Base-by-base conservation (phyloP, 768 basidiomycete species). In the Nidularia sp. region DNA sequence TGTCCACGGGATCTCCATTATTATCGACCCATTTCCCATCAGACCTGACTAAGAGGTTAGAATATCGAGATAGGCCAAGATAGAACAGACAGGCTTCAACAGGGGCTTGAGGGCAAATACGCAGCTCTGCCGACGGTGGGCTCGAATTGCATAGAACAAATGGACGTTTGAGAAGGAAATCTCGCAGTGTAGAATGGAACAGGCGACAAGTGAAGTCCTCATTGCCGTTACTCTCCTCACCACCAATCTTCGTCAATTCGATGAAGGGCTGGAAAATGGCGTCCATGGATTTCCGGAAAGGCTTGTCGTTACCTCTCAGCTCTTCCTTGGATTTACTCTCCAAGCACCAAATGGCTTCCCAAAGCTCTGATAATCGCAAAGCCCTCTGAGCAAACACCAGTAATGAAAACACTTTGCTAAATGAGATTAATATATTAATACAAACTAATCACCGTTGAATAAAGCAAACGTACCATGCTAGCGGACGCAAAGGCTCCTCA, bases 351-450 rank as follows among this genome's bases (percentile, higher is more conserved):
- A 62, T 50, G 7, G 66, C 66, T 45, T 64, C 66, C 3, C 53
- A 52, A 13, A 67, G 25, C 50, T 69, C 65, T n/a, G 49, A 45
- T 18, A 69, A 50, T 15, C 53, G 61, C 7, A 69, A 50, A 18
- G 58, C 65, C 7, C 65, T 53, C 9, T 60, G 56, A 1, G 66
- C 61, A 49, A 60, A 67, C 2, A 58, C 60, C 1, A 69, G 51
- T 12, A 69, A 55, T 0, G 65, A 55, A 46, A 65, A 62, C 2
- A 66, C 58, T 48, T 66, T 60, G 49, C 67, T 69, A 47, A 6
- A 41, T 10, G 52, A 29, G 22, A 22, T 12, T 22, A 50, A 13
- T 15, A 9, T 43, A 25, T 25, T 25, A 25, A 25, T 25, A 25
- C 3, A 25, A 25, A 3, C 25, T 25, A 25, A 25, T 25, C 25